These are phyloP conservation scores for Hibiscus mutabilis DNA, from an alignment of 345 rosid genomes.

Conservation along the genomic window DNA sequence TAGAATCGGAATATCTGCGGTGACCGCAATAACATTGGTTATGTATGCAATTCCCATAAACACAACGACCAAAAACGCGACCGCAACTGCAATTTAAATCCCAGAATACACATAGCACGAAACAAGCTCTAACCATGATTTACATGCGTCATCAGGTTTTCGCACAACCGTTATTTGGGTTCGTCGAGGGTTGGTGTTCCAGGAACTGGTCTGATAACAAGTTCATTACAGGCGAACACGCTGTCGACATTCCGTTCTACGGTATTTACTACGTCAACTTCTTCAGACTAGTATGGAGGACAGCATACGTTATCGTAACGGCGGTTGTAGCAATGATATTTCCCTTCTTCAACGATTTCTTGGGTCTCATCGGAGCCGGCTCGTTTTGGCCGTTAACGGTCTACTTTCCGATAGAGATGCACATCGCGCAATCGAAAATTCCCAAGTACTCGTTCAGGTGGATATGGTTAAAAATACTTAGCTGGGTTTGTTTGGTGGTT, in stretches of 20 bases:
- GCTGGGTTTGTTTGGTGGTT: constrained; percentile 44
- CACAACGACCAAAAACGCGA: too few relatives aligned
- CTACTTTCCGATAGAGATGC: constrained; percentile 80
- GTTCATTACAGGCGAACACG: constrained; percentile 48
- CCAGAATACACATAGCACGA: too few relatives aligned
- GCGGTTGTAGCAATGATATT: constrained; percentile 71
- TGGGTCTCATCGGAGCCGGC: constrained; percentile 72
- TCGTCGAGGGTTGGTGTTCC: constrained; percentile 48
- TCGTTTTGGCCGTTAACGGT: constrained; percentile 87
- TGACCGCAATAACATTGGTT: too few relatives aligned
- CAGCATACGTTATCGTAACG: constrained; percentile 49
- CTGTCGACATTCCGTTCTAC: constrained; percentile 26
- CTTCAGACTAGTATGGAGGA: constrained; percentile 76
- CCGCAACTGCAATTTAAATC: too few relatives aligned
- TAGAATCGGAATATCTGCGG: too few relatives aligned
- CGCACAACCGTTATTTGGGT: constrained; percentile 57
- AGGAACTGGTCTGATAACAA: constrained; percentile 52
- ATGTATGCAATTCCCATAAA: too few relatives aligned
- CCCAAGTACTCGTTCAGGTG: constrained; percentile 50
- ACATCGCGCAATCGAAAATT: constrained; percentile 50
- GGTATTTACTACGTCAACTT: constrained; percentile 44
- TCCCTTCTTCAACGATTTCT: constrained; percentile 82
- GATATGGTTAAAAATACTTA: constrained; percentile 56
- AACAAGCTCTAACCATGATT: not conserved
- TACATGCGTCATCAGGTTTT: constrained; percentile 40